These are phyloP conservation scores for Haplographium delicatum DNA, from an alignment of 495 filamentous ascomycete species.

Conservation along the genomic window DNA sequence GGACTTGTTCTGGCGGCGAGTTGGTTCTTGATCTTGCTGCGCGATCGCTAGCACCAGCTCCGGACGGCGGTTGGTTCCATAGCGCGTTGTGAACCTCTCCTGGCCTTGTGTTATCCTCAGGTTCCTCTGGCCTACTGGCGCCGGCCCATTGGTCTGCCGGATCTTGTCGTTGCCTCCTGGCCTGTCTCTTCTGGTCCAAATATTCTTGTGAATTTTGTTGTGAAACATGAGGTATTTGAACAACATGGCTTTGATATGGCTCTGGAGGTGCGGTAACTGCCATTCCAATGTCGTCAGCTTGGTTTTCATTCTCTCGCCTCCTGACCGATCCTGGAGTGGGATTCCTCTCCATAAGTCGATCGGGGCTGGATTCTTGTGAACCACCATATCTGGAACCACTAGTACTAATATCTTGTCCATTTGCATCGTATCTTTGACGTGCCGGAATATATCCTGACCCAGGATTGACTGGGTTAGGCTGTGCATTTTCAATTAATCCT, in stretches of 20 bases:
- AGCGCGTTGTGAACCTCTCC: conserved; percentile 27
- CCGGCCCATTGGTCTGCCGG: conserved; percentile 17
- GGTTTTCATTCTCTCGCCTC: background rate
- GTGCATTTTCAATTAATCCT: conserved; percentile 42
- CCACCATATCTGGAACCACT: conserved; percentile 9
- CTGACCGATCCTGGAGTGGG: conserved; percentile 9
- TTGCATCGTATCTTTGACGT: conserved; percentile 18
- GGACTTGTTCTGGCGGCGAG: too few species aligned
- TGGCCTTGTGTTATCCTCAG: conserved; percentile 16
- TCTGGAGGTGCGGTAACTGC: conserved; percentile 23
- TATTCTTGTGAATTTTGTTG: conserved; percentile 9
- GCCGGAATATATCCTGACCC: conserved; percentile 19
- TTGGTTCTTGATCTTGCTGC: too few species aligned
- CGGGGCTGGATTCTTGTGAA: conserved; percentile 6
- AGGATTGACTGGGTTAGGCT: conserved; percentile 35
- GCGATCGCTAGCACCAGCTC: too few species aligned
- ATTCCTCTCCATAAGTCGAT: conserved; percentile 11
- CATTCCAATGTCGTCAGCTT: conserved; percentile 18
- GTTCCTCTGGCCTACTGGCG: conserved; percentile 11
- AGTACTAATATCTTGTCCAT: conserved; percentile 19
- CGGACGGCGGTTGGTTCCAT: conserved; percentile 7
- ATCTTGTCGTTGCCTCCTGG: conserved; percentile 13
- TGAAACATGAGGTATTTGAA: conserved; percentile 16
- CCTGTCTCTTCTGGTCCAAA: conserved; percentile 14
- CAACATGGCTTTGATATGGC: conserved; percentile 25